Evolutionary conservation across 2,329 filamentous ascomycete species (phyloP), one percentile per base, ranked within the genome.

Genomic region (Magnaporthiopsis poae): DNA sequence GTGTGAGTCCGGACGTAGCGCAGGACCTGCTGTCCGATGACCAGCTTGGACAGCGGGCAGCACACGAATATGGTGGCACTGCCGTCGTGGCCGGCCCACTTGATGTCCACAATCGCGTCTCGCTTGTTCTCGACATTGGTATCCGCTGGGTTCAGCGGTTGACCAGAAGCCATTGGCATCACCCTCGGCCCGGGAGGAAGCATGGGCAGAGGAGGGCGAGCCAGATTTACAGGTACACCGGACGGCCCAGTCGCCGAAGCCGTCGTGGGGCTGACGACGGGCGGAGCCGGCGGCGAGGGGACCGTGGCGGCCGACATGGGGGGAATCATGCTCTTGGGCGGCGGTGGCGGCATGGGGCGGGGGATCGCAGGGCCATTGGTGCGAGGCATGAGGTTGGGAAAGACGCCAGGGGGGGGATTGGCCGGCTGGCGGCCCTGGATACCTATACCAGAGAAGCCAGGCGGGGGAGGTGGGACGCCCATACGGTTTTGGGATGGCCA

Each of bases 21-120:
- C 2, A 94, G 15, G 1, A 71, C 70, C 7, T 68, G 67, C 5
- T 67, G 63, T 36, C 67, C 66, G 33, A 74, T 62, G 29, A n/a
- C 33, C 36, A 62, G 63, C 25, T 66, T 33, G 4, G 60, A 61
- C 18, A 31, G 62, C 13, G 18, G 64, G 60, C 11, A 62, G 39
- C 12, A 67, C 25, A 70, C 65, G 33, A 72, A 65, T 31, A 67
- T 61, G 63, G 68, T 69, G 1, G 66, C 68, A 31, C 68, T 60
- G 62, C 31, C 25, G 33, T 70, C 66, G 68, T 70, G 69, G 61
- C 63, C 29, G 33, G 61, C 66, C 69, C 70, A 71, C 63, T 36
- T 64, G 68, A 73, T 68, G 60, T 68, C 66, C 59, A 73, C 67
- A 61, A 68, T 63, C 4, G 72, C 62, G 66, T 71, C 68, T 52